Percentiles rank a stretch among this genome's conserved stretches.
Evolutionary conservation across 768 basidiomycete genomes (phyloP).

Genomic region (Rhodosporidiobolus sp.): DNA sequence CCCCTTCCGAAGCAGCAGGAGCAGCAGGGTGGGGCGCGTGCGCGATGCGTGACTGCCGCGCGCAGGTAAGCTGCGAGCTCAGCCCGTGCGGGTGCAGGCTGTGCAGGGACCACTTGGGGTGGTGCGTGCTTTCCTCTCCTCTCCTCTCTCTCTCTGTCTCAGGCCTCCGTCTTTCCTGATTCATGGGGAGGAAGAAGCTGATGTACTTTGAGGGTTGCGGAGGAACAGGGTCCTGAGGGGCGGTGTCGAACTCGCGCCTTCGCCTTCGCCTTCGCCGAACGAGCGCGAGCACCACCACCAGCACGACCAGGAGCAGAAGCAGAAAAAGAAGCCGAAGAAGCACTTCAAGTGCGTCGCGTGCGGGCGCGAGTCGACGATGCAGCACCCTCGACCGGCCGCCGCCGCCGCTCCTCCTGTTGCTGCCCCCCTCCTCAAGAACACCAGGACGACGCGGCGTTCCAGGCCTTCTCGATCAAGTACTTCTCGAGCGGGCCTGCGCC

Average conservation of each 20-base stretch:
- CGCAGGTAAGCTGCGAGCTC: constrained; percentile 8
- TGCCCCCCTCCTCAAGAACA: background rate
- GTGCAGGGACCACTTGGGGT: constrained; percentile 24
- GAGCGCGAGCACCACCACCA: background rate
- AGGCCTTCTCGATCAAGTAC: constrained; percentile 31
- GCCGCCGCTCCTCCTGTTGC: background rate
- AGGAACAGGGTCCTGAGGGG: background rate
- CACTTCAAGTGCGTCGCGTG: constrained; percentile 15
- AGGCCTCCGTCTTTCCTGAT: background rate
- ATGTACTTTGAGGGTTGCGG: background rate
- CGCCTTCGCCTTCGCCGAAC: no score
- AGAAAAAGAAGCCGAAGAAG: background rate
- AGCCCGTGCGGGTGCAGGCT: constrained; percentile 20
- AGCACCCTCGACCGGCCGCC: background rate
- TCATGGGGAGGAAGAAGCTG: background rate
- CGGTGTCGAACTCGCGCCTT: background rate
- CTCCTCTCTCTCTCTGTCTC: background rate
- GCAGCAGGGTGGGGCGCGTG: background rate
- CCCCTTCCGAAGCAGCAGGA: background rate
- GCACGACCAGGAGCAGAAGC: background rate
- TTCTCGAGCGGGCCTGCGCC: constrained; percentile 10
- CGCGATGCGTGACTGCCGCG: background rate
- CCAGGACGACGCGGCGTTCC: background rate
- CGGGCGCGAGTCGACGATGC: background rate
- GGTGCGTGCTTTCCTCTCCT: background rate